Percentiles rank a stretch among this genome's conserved stretches.
These are phyloP conservation scores for Lasiosphaeria miniovina DNA, from an alignment of 495 filamentous ascomycete species.

Conservation along the genomic window DNA sequence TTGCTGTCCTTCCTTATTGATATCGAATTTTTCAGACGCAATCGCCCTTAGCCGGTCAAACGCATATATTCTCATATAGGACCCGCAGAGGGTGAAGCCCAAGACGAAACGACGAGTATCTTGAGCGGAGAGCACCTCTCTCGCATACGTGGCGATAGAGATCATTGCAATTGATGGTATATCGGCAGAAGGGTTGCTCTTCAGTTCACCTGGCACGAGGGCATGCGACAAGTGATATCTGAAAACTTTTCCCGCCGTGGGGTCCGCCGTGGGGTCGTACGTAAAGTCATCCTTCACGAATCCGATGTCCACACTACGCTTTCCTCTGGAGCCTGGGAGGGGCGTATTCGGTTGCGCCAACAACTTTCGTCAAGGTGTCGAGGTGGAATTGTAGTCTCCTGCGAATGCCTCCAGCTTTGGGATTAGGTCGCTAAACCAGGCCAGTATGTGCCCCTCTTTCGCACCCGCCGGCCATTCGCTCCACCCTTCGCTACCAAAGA, in stretches of 20 bases:
- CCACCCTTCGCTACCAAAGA: conserved; percentile 28
- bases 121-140: conserved; percentile 45
- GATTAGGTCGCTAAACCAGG: conserved; percentile 36
- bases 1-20: conserved; percentile 45
- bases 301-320: conserved; percentile 44
- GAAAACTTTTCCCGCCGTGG: conserved; percentile 26
- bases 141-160: conserved; percentile 41
- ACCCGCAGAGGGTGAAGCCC: conserved; percentile 44
- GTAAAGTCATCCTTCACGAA: conserved; percentile 29
- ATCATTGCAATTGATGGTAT: conserved; percentile 34
- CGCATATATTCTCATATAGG: conserved; percentile 35
- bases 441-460: conserved; percentile 28
- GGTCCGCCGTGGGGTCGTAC: conserved; percentile 19
- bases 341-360: conserved; percentile 35
- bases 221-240: conserved; percentile 44
- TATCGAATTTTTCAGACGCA: conserved; percentile 44
- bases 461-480: conserved; percentile 32
- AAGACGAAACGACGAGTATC: conserved; percentile 47
- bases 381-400: conserved; percentile 14
- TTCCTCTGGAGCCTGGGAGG: conserved; percentile 34
- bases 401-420: conserved; percentile 32
- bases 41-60: conserved; percentile 49
- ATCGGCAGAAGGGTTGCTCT: conserved; percentile 44
- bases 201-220: conserved; percentile 46
- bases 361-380: conserved; percentile 28